Conservation (phyloP, 495 filamentous ascomycete species). For the Tetracladium marchalianum region DNA sequence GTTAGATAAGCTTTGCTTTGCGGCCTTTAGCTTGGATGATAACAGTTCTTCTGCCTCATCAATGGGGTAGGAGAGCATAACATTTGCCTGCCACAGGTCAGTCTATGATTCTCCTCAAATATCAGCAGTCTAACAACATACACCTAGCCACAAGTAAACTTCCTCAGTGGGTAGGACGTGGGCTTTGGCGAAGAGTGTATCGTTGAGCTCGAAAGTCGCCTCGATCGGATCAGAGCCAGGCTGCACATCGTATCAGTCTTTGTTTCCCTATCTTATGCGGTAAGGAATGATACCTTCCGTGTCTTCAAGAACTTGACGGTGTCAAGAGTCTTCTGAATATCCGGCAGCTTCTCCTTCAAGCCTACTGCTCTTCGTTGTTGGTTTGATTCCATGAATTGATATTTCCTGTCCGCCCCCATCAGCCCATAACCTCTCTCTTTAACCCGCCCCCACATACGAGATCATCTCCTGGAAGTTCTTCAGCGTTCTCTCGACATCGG, state of each 20-base stretch:
- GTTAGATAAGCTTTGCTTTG: constrained; percentile 65
- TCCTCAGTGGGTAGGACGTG: constrained; percentile 73
- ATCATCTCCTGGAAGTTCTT: constrained; percentile 99
- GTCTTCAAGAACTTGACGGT: constrained; percentile 76
- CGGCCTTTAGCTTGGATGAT: constrained; percentile 65
- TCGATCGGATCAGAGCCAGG: constrained; percentile 57
- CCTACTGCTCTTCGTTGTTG: constrained; percentile 72
- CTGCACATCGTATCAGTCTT: constrained; percentile 13
- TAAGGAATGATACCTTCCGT: constrained; percentile 42
- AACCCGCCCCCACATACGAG: constrained; percentile 32
- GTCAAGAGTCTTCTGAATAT: constrained; percentile 95
- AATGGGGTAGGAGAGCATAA: constrained; percentile 93
- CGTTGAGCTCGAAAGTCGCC: constrained; percentile 91
- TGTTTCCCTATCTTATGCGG: background rate
- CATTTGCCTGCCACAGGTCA: constrained; percentile 59
- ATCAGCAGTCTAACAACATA: constrained; percentile 24
- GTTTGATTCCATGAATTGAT: constrained; percentile 98
- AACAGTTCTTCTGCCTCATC: constrained; percentile 76
- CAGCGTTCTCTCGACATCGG: constrained; percentile 81
- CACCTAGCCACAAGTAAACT: constrained; percentile 93
- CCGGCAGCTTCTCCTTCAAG: constrained; percentile 88
- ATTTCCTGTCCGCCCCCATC: constrained; percentile 52
- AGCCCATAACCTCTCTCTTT: constrained; percentile 1
- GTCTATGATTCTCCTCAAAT: background rate
- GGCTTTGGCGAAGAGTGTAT: constrained; percentile 89